Evolutionary conservation across 1,139 yeast genomes (phyloP).

Genomic region (Suhomyces anneliseae): DNA sequence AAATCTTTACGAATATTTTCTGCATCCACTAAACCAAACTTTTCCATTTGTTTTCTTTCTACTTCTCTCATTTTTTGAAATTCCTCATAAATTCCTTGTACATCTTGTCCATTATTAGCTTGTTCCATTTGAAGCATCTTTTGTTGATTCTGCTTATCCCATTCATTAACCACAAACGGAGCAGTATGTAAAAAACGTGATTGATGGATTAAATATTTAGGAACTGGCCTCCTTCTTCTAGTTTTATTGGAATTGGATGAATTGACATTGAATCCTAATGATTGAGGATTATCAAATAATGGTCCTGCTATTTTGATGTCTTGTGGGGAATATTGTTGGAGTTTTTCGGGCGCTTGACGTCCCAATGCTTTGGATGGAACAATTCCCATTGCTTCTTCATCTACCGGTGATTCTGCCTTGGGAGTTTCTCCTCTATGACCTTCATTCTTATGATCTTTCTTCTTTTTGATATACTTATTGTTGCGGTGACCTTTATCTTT

Average conservation of each 20-base stretch:
- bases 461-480: conserved; percentile 1
- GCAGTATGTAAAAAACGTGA: conserved; percentile 39
- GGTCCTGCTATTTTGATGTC: conserved; percentile 32
- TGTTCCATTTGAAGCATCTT: conserved; percentile 40
- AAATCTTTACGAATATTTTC: conserved; percentile 81
- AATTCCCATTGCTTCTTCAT: conserved; percentile 19
- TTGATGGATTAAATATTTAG: conserved; percentile 39
- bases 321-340: conserved; percentile 22
- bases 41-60: conserved; percentile 82
- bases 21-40: conserved; percentile 79
- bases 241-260: conserved; percentile 11
- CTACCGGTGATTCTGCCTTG: conserved; percentile 7
- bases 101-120: conserved; percentile 34
- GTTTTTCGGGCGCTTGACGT: conserved; percentile 21
- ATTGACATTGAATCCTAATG: conserved; percentile 28
- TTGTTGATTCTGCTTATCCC: conserved; percentile 45
- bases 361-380: conserved; percentile 22
- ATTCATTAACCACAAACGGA: conserved; percentile 33
- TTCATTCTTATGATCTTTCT: not conserved
- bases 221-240: conserved; percentile 26
- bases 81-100: conserved; percentile 47
- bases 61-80: conserved; percentile 72
- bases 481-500: conserved; percentile 5
- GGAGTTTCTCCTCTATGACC: not conserved
- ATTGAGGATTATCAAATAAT: conserved; percentile 27